Evolutionary conservation across 179 eudicot genomes (phyloP).

Genomic region (Silene noctiflora): DNA sequence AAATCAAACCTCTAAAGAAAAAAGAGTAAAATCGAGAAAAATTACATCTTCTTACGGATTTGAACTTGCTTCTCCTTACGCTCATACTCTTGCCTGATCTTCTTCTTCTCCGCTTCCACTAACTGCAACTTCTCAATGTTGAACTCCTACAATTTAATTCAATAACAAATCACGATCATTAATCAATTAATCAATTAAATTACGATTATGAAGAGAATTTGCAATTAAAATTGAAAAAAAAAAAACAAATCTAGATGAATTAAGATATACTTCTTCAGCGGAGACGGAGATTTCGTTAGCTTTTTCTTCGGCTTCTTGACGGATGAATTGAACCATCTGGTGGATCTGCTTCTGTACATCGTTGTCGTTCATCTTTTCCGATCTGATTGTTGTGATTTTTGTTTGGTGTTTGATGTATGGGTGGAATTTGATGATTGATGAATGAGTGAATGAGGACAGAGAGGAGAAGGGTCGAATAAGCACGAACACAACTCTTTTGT

Average conservation of each 20-base stretch:
- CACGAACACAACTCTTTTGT: neutral
- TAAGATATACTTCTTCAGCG: constrained; percentile 76
- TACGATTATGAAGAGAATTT: neutral
- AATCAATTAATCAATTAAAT: constrained; percentile 8
- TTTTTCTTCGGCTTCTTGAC: constrained; percentile 97
- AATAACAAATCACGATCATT: neutral
- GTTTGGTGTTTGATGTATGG: neutral
- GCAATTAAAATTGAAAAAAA: neutral
- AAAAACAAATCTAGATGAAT: too few species aligned
- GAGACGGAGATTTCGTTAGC: constrained; percentile 97
- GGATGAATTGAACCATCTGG: constrained; percentile 98
- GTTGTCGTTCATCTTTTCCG: constrained; percentile 72
- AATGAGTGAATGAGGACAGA: neutral
- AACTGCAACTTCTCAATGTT: constrained; percentile 89
- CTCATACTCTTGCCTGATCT: constrained; percentile 91
- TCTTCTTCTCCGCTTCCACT: constrained; percentile 93
- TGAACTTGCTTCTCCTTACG: constrained; percentile 90
- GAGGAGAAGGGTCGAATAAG: neutral
- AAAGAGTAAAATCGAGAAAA: neutral
- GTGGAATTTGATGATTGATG: constrained; percentile 8
- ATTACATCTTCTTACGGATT: constrained; percentile 75
- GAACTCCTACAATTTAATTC: constrained; percentile 51
- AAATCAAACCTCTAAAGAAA: neutral
- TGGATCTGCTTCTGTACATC: constrained; percentile 98
- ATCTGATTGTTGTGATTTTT: constrained; percentile 4